Conservation (phyloP, 1,284 basidiomycete species). For the Leccinum discolor region DNA sequence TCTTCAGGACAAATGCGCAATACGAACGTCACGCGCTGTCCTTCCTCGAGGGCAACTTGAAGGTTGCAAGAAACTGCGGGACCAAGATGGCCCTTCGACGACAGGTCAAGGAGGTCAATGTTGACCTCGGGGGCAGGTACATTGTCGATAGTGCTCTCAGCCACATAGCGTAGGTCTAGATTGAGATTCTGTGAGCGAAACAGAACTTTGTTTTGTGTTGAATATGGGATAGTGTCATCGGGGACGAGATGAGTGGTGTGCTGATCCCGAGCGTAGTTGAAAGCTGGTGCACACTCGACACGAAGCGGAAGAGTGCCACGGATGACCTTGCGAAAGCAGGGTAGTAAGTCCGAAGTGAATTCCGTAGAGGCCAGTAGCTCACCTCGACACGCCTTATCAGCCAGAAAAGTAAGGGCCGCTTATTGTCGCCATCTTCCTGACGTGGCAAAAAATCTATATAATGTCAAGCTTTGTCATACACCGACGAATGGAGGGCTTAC, state of each 20-base stretch:
- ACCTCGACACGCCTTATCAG: slow-evolving; percentile 85
- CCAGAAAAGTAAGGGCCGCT: slow-evolving; percentile 80
- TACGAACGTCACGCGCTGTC: slow-evolving; percentile 85
- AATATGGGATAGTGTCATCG: slow-evolving; percentile 41
- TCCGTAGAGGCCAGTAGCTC: slow-evolving; percentile 2
- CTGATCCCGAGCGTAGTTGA: slow-evolving; percentile 83
- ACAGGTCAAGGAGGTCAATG: slow-evolving; percentile 64
- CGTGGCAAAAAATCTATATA: slow-evolving; percentile 77
- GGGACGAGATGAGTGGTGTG: slow-evolving; percentile 65
- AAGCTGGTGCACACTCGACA: slow-evolving; percentile 90
- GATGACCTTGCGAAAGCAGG: slow-evolving; percentile 51
- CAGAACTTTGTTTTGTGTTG: slow-evolving; percentile 58
- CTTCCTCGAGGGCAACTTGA: slow-evolving; percentile 60
- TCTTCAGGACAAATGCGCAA: slow-evolving; percentile 62
- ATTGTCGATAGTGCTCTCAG: slow-evolving; percentile 53
- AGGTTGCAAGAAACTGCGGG: slow-evolving; percentile 54
- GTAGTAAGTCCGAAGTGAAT: background rate
- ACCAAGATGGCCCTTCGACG: slow-evolving; percentile 67
- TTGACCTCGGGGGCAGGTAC: slow-evolving; percentile 52
- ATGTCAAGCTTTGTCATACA: slow-evolving; percentile 1
- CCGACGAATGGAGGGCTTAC: slow-evolving; percentile 31
- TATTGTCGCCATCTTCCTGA: slow-evolving; percentile 44
- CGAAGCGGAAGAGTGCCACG: slow-evolving; percentile 76
- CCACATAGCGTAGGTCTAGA: slow-evolving; percentile 78
- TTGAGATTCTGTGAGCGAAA: slow-evolving; percentile 63